Conservation (phyloP, 2,329 filamentous ascomycete species). For the Helminthosporium solani region DNA sequence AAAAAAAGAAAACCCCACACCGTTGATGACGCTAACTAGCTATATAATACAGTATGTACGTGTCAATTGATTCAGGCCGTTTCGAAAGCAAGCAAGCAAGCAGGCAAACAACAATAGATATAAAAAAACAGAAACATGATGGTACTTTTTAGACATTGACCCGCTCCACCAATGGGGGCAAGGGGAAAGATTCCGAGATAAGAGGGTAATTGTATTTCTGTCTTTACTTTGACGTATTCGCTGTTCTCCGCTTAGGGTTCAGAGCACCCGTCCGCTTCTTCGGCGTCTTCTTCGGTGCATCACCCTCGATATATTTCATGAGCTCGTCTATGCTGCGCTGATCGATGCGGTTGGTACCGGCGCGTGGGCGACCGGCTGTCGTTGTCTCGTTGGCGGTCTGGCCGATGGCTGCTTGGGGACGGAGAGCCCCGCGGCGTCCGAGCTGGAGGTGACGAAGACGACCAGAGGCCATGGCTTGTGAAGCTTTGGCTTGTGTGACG, state of each 20-base stretch:
- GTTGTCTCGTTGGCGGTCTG: constrained; percentile 54
- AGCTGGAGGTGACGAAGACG: constrained; percentile 72
- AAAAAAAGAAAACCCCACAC: too few relatives aligned
- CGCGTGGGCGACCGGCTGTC: constrained; percentile 41
- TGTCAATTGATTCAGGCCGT: too few relatives aligned
- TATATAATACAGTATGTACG: too few relatives aligned
- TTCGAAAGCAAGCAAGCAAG: too few relatives aligned
- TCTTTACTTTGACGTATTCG: too few relatives aligned
- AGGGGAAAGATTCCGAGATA: too few relatives aligned
- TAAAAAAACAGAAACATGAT: too few relatives aligned
- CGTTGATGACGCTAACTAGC: too few relatives aligned
- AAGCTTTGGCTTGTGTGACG: constrained; percentile 89
- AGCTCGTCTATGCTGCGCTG: constrained; percentile 89
- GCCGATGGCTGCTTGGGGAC: constrained; percentile 63
- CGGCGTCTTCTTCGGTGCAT: constrained; percentile 43
- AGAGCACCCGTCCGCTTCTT: constrained; percentile 46
- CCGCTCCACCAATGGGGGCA: too few relatives aligned
- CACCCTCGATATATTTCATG: constrained; percentile 89
- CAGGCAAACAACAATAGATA: too few relatives aligned
- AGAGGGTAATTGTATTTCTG: too few relatives aligned
- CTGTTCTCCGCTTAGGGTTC: constrained; percentile 45
- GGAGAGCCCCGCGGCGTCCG: constrained; percentile 55
- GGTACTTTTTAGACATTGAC: too few relatives aligned
- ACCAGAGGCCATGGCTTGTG: constrained; percentile 77
- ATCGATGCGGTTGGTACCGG: constrained; percentile 56